A percentile compares a stretch with the other conserved stretches of the same genome.
Evolutionary conservation across 192 early-diverging fungal genomes (phyloP).

Genomic region (Umbelopsis sp.): DNA sequence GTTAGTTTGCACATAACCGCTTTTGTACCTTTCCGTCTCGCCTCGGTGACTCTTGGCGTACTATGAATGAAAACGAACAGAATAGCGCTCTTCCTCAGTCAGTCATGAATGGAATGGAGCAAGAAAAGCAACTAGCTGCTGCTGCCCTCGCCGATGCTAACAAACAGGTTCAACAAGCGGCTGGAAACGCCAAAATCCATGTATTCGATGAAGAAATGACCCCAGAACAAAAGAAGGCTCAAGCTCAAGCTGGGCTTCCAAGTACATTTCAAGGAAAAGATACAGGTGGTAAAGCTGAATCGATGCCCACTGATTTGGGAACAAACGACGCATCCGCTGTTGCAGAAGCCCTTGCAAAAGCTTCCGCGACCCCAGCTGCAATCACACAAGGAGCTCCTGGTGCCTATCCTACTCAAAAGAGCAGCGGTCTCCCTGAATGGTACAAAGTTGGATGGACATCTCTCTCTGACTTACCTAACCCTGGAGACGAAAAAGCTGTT

Average conservation of each 20-base stretch:
- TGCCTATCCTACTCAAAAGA: slow-evolving; percentile 11
- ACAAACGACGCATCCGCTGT: slow-evolving; percentile 22
- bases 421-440: slow-evolving; percentile 23
- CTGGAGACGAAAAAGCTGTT: slow-evolving; percentile 24
- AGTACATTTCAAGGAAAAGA: not conserved
- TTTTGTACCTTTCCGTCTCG: slow-evolving; percentile 17
- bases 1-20: not conserved
- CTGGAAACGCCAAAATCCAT: not conserved
- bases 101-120: not conserved
- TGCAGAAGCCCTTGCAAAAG: slow-evolving; percentile 3
- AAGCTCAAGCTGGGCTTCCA: slow-evolving; percentile 19
- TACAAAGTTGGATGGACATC: slow-evolving; percentile 42
- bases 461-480: slow-evolving; percentile 34
- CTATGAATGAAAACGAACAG: not conserved
- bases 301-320: slow-evolving; percentile 23
- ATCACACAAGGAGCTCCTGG: slow-evolving; percentile 19
- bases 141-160: not conserved
- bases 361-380: not conserved
- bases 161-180: slow-evolving; percentile 5
- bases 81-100: not conserved
- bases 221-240: slow-evolving; percentile 28
- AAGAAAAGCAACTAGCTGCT: not conserved
- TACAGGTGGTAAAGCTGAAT: not conserved
- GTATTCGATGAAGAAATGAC: slow-evolving; percentile 12
- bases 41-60: slow-evolving; percentile 6